Conservation (phyloP, 2,329 filamentous ascomycete genomes). For the Dendryphion nanum region DNA sequence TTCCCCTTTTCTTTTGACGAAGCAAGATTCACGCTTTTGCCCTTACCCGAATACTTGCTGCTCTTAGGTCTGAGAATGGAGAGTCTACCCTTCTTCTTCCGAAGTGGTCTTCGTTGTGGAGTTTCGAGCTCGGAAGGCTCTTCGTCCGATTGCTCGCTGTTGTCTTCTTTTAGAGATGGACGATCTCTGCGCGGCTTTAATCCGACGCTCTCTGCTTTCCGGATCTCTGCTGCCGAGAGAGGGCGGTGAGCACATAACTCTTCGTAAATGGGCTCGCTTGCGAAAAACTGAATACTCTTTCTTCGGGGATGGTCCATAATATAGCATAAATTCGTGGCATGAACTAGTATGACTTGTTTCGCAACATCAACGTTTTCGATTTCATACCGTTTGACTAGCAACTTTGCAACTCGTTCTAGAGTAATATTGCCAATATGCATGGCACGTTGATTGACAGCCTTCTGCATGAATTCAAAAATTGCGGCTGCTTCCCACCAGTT, state of each 20-base stretch:
- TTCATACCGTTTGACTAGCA: slow-evolving; percentile 36
- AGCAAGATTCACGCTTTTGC: slow-evolving; percentile 14
- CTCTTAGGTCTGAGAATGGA: slow-evolving; percentile 38
- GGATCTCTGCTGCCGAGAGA: slow-evolving; percentile 29
- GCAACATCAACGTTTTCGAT: slow-evolving; percentile 35
- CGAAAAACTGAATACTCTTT: slow-evolving; percentile 27
- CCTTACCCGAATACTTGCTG: slow-evolving; percentile 36
- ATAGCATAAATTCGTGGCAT: slow-evolving; percentile 37
- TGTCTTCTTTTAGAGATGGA: slow-evolving; percentile 19
- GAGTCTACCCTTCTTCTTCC: slow-evolving; percentile 24
- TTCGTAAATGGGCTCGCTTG: slow-evolving; percentile 31
- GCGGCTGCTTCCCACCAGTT: slow-evolving; percentile 40
- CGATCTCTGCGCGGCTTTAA: slow-evolving; percentile 30
- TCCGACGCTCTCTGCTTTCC: slow-evolving; percentile 28
- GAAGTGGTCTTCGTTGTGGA: slow-evolving; percentile 17
- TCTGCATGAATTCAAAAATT: slow-evolving; percentile 42
- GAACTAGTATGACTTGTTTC: slow-evolving; percentile 32
- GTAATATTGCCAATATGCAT: slow-evolving; percentile 31
- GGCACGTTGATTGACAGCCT: slow-evolving; percentile 32
- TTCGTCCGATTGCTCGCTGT: slow-evolving; percentile 18
- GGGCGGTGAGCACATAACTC: slow-evolving; percentile 25
- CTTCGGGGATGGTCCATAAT: slow-evolving; percentile 39
- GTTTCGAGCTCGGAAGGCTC: slow-evolving; percentile 19
- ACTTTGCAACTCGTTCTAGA: slow-evolving; percentile 29
- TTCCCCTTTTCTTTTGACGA: slow-evolving; percentile 19